Base-by-base conservation (phyloP, 2,329 filamentous ascomycete species). In the Ascochyta fabae region DNA sequence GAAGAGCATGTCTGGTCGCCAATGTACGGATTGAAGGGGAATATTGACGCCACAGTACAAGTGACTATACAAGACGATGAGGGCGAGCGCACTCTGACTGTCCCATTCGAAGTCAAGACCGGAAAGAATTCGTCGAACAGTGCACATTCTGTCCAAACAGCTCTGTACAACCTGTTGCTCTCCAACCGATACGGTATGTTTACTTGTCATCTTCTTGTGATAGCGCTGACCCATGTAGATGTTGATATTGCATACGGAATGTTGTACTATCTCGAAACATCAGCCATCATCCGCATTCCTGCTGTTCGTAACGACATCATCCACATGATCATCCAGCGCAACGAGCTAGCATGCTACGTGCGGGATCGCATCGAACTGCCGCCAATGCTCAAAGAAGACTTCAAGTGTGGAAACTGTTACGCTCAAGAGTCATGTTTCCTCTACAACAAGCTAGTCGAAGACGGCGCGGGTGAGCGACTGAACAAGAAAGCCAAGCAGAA, bases 1-100 rank as follows among this genome's bases (percentile, higher is more conserved):
- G 95, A 99, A 73, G 95, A 99, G 75, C 95, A 98, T 71, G 88
- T 99, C 26, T 99, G 95, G 95, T 98, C 94, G 6, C 95, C 95
- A 0, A 94, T 92, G 86, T 99, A 96, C 72, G 95, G 95, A 0
- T 81, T 99, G 15, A 99, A 99, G 75, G 95, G 95, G 27, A 99
- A 98, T 66, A 95, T 99, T 56, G 95, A 99, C 77, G 95, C 95
- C 26, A 98, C 95, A 0, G 90, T 99, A 1, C 91, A 99, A 77
- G 89, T 95, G 15, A 86, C 85, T 0, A 90, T 97, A 81, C 81
- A 85, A 51, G 89, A 96, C 53, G 85, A 86, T 24, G 79, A 83
- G n/a, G 81, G 84, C 27, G 77, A 80, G 42, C 86, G 86, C 58
- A 90, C 85, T 5, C 79, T 98, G 59, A 93, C 93, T 0, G 91